A percentile compares a stretch with the other conserved stretches of the same genome.
Conservation (phyloP, 2,329 filamentous ascomycete species). For the Trichoderma aggressivum region DNA sequence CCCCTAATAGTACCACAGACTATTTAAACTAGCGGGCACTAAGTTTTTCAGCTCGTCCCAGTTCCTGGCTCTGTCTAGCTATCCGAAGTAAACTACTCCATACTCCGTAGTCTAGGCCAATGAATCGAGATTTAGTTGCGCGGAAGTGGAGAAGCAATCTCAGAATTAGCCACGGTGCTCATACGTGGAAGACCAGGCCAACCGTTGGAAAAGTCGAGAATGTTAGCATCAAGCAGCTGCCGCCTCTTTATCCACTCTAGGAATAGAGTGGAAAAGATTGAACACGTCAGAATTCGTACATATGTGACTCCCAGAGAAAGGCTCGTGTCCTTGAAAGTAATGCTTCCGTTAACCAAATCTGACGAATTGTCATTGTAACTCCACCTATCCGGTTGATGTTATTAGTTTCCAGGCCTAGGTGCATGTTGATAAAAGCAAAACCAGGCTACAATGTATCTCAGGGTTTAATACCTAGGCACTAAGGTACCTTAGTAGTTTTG, state of each 20-base stretch:
- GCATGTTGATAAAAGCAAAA: no score
- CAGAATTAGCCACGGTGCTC: neutral
- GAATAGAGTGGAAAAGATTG: neutral
- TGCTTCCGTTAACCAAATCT: neutral
- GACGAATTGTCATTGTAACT: no score
- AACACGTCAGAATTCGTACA: neutral
- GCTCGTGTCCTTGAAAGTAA: neutral
- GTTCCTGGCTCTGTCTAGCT: neutral
- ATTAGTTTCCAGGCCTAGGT: no score
- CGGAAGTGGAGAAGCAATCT: neutral
- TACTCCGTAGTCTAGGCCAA: neutral
- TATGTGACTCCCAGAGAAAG: neutral
- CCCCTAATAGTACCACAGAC: neutral
- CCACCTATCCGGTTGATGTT: no score
- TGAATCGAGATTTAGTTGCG: neutral
- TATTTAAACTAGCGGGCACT: neutral
- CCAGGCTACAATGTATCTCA: no score
- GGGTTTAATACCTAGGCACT: no score
- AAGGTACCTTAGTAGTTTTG: neutral
- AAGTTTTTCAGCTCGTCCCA: neutral
- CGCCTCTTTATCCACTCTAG: neutral
- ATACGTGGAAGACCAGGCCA: neutral
- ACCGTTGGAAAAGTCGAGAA: neutral
- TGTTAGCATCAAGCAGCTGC: neutral
- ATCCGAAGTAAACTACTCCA: neutral